phyloP scores from a whole-genome alignment of 495 filamentous ascomycete genomes.

The Pseudevernia furfuracea region DNA sequence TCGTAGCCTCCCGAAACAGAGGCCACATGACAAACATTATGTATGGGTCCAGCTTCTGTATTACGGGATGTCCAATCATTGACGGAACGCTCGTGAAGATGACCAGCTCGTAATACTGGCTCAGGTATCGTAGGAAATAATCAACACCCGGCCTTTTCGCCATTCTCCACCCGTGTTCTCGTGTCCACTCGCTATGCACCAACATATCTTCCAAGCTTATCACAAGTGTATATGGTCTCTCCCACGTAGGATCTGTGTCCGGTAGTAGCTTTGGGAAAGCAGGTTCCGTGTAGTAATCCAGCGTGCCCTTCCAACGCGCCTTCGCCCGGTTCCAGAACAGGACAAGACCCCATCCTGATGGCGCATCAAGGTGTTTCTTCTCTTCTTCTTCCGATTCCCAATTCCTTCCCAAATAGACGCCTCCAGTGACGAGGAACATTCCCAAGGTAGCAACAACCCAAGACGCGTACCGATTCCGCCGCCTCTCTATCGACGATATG shows the following conservation, averaged over 20 bases:
- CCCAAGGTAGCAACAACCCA: conserved; percentile 52
- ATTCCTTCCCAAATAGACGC: conserved; percentile 70
- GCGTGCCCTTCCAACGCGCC: conserved; percentile 62
- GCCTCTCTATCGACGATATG: conserved; percentile 79
- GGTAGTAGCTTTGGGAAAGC: conserved; percentile 91
- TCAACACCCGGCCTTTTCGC: conserved; percentile 93
- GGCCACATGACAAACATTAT: conserved; percentile 85
- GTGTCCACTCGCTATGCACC: conserved; percentile 86
- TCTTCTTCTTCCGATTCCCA: conserved; percentile 72
- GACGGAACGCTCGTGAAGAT: conserved; percentile 84
- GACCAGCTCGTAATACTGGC: conserved; percentile 95
- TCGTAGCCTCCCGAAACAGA: conserved; percentile 86
- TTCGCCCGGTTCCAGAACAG: conserved; percentile 72
- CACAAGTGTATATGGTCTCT: conserved; percentile 86
- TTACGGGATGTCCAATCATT: conserved; percentile 73
- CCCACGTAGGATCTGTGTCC: conserved; percentile 71
- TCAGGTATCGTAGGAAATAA: conserved; percentile 93
- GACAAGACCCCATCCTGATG: conserved; percentile 63
- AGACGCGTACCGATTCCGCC: conserved; percentile 62
- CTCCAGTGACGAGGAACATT: conserved; percentile 43
- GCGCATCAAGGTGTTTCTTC: conserved; percentile 55
- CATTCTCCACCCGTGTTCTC: conserved; percentile 89
- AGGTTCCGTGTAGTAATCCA: conserved; percentile 91
- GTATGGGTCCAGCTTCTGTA: conserved; percentile 92
- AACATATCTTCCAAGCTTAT: conserved; percentile 89